Percentiles rank a stretch among this genome's conserved stretches.
phyloP scores from a whole-genome alignment of 2,329 filamentous ascomycete genomes.

The Talaromyces sp. region DNA sequence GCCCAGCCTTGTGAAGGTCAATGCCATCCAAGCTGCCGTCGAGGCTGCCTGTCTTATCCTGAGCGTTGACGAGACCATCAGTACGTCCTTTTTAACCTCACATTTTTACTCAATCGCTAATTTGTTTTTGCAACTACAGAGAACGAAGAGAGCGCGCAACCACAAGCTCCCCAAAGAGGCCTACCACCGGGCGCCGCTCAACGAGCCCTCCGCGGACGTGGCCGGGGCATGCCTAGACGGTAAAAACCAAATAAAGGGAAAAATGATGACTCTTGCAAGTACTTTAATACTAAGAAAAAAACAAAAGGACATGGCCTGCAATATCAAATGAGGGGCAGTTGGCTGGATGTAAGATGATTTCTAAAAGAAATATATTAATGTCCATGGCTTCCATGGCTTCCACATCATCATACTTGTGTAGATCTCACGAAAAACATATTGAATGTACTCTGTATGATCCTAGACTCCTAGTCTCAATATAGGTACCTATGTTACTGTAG shows the following conservation, averaged over 20 bases:
- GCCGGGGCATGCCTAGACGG: slow-evolving; percentile 84
- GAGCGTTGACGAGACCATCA: slow-evolving; percentile 96
- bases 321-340: not conserved
- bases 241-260: slow-evolving; percentile 37
- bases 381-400: not conserved
- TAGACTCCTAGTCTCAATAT: too few relatives aligned
- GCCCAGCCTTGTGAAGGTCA: slow-evolving; percentile 90
- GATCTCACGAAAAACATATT: too few relatives aligned
- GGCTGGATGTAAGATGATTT: slow-evolving; percentile 8
- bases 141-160: slow-evolving; percentile 86
- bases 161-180: slow-evolving; percentile 71
- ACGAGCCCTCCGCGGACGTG: slow-evolving; percentile 76
- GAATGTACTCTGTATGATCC: too few relatives aligned
- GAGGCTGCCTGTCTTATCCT: slow-evolving; percentile 94
- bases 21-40: slow-evolving; percentile 91
- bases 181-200: slow-evolving; percentile 80
- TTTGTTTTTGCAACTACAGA: slow-evolving; percentile 33
- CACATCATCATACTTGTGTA: not conserved
- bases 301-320: not conserved
- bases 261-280: not conserved
- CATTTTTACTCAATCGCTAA: not conserved
- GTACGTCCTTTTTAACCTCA: slow-evolving; percentile 44
- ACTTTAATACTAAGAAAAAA: not conserved
- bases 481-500: too few relatives aligned
- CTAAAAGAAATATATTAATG: slow-evolving; percentile 8